Evolutionary conservation across 805 yeast species (phyloP).

Genomic region (Candida michaelii): DNA sequence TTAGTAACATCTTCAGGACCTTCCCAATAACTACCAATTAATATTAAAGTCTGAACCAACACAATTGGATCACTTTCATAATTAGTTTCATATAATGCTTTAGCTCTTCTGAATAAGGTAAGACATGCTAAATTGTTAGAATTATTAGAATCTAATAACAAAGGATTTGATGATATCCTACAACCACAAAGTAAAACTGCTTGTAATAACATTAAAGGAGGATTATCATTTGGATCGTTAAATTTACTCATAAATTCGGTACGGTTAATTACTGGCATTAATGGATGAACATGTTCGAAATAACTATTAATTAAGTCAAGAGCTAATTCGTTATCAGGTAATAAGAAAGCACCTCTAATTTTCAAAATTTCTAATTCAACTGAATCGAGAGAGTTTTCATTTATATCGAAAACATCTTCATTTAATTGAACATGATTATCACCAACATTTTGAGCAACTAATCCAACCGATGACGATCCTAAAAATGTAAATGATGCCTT

Average conservation of each 20-base stretch:
- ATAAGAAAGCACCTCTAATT: slow-evolving; percentile 65
- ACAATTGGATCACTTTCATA: slow-evolving; percentile 65
- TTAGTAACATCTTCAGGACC: slow-evolving; percentile 69
- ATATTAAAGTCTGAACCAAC: slow-evolving; percentile 58
- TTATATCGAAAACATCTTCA: slow-evolving; percentile 37
- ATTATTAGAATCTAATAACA: slow-evolving; percentile 49
- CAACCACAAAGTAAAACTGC: slow-evolving; percentile 70
- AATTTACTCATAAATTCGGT: slow-evolving; percentile 57
- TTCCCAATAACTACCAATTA: slow-evolving; percentile 72
- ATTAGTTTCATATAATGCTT: slow-evolving; percentile 69
- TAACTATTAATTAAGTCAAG: slow-evolving; percentile 60
- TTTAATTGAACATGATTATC: slow-evolving; percentile 49
- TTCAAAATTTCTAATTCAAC: slow-evolving; percentile 66
- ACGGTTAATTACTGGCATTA: slow-evolving; percentile 66
- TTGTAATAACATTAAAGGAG: slow-evolving; percentile 65
- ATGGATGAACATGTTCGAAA: slow-evolving; percentile 65
- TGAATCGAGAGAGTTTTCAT: slow-evolving; percentile 43
- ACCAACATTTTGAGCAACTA: slow-evolving; percentile 46
- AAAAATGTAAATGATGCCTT: slow-evolving; percentile 45
- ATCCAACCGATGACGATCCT: slow-evolving; percentile 53
- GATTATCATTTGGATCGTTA: slow-evolving; percentile 56
- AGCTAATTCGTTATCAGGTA: slow-evolving; percentile 61
- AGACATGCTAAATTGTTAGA: slow-evolving; percentile 51
- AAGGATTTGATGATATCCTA: slow-evolving; percentile 55
- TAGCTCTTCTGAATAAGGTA: slow-evolving; percentile 66